Base-by-base conservation (phyloP, 495 filamentous ascomycete species). In the Jackrogersella minutella region DNA sequence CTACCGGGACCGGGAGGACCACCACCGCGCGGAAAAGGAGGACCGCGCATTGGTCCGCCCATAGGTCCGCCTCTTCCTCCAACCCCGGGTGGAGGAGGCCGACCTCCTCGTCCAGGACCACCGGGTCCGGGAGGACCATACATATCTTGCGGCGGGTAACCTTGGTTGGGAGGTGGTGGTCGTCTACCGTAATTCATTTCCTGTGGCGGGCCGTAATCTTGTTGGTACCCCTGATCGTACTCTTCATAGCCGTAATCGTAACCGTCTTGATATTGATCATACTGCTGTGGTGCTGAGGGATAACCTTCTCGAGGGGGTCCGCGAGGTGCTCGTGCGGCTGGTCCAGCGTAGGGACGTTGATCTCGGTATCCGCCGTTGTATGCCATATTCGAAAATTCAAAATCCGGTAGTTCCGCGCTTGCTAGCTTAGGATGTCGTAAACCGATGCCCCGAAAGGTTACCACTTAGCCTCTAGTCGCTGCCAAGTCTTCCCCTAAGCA, bases 171-270 rank as follows among this genome's bases (percentile, higher is more conserved):
- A 24, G 83, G 79, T 40, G 78, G 78, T 24, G 81, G 79, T 31
- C 78, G 77, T 57, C 83, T 73, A 37, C 77, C 76, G 33, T 81
- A 81, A 60, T 80, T 77, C 61, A 82, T 81, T 62, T 85, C 78
- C 51, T 75, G 79, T 51, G 78, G 77, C 16, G 71, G 67, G 21
- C 69, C 75, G 31, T 74, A 73, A 21, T 73, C 73, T 64, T 78
- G 78, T 34, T 76, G 71, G 62, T 82, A 81, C 11, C 76, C 81
- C 68, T 83, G 76, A 58, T 85, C 79, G 36, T 80, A 76, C 46
- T 76, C 74, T 5, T 81, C 84, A 57, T 85, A 83, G 21, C 81
- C 85, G 58, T 86, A 82, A 56, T 80, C 82, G 53, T 83, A 78
- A 19, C 78, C 73, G 60, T 86, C 82, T 61, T 80, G 78, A 58